Percentiles rank a stretch among this genome's conserved stretches.
These are phyloP conservation scores for Pythium inflatum DNA, from an alignment of 352 stramenopile species.

Conservation along the genomic window DNA sequence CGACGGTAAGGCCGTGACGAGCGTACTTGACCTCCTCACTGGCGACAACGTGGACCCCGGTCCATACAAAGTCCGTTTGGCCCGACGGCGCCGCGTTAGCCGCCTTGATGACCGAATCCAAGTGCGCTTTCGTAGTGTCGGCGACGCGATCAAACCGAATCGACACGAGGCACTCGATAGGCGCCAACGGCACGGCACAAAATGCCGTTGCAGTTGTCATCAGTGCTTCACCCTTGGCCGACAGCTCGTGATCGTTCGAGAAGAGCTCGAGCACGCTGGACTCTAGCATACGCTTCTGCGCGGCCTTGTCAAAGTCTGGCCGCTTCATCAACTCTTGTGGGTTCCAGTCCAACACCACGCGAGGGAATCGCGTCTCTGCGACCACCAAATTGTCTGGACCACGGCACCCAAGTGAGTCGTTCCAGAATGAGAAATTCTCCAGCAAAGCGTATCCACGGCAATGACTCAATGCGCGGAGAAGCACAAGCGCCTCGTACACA, in stretches of 20 bases:
- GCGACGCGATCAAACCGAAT: not conserved
- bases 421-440: constrained; percentile 4
- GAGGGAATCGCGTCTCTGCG: not conserved
- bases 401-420: not conserved
- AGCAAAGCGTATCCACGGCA: not conserved
- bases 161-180: not conserved
- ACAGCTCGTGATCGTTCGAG: not conserved
- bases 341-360: constrained; percentile 1
- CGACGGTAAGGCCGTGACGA: not conserved
- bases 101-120: not conserved
- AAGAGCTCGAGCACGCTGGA: not conserved
- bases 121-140: not conserved
- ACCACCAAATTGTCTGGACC: too few species aligned
- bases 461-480: not conserved
- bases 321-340: not conserved
- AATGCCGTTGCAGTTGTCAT: not conserved
- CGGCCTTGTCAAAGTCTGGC: not conserved
- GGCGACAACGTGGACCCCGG: not conserved
- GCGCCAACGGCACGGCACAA: not conserved
- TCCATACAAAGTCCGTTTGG: not conserved
- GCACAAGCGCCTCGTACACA: not conserved
- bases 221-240: not conserved
- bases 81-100: not conserved
- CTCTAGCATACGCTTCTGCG: not conserved
- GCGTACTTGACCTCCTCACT: not conserved